Base-by-base conservation (phyloP, 441 rosid species). In the Biscutella laevigata region DNA sequence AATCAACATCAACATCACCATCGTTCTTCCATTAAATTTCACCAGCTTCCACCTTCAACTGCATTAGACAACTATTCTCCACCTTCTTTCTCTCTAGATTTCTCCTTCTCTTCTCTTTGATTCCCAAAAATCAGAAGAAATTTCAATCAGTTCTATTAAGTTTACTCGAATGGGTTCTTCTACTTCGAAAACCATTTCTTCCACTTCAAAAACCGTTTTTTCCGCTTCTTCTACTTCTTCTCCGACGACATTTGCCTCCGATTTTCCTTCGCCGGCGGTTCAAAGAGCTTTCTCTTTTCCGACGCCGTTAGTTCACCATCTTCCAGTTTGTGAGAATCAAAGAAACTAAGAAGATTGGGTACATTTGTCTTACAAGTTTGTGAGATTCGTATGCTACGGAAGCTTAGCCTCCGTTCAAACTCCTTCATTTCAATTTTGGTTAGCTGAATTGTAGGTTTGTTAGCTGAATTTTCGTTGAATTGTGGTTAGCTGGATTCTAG, bases 291-390 rank as follows among this genome's bases (percentile, higher is more conserved):
- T 84, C 22, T 86, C 95, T 7, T 75, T 77, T 22, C 76, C 71
- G 11, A 70, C 83, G 43, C 89, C 94, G 15, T 61, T 84, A n/a
- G 89, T 90, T 55, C 97, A 90, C 42, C 95, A 90, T 58, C 97
- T 83, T 14, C 94, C 95, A 74, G 43, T 67, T 72, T 6, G 70
- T 62, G 66, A 71, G 30, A 47, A 41, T 36, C 24, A 70, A 59
- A 42, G 63, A 17, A 55, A 17, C 0, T 44, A 42, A 1, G 71
- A 62, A 25, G 72, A 65, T 48, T 58, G 77, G 32, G 68, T 61
- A 20, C 53, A 74, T 10, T 50, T 69, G 50, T 68, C 85, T 14
- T 46, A 39, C 53, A 21, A 57, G n/a, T n/a, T n/a, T n/a, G n/a
- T n/a, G n/a, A n/a, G n/a, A n/a, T n/a, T n/a, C n/a, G n/a, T n/a